Base-by-base conservation (phyloP, 352 stramenopile genomes). In the Phytophthora pinifolia region DNA sequence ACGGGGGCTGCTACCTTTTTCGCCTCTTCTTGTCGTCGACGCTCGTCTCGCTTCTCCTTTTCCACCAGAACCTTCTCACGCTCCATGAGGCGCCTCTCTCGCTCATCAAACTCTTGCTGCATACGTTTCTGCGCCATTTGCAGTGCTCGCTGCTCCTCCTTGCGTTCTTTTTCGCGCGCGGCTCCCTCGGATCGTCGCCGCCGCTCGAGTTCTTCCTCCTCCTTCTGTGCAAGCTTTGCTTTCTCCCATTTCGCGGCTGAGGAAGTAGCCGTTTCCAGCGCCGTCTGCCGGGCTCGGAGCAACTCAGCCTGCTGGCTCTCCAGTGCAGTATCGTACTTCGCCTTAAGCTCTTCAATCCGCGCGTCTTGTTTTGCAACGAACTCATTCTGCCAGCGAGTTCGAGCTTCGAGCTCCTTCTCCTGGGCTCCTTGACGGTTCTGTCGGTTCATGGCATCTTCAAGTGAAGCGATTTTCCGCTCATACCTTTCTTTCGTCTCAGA, bases 341-440 rank as follows among this genome's bases (percentile, higher is more conserved):
- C 62, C 30, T 89, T 91, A 1, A 91, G 46, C 9, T 76, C 56
- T 22, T 91, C 74, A 10, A 91, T 81, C 1, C 75, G 54, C 1
- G 78, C 76, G n/a, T 91, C 81, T 65, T 91, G 81, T 35, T 84
- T 81, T 2, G 73, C 64, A 4, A 76, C 67, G 47, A 89, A 86
- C 2, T 89, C 76, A 22, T 86, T 88, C 30, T 91, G 74, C 81
- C 81, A 91, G 2, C 72, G 63, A 3, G 67, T 81, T 13, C 65
- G 74, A 39, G 72, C 74, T 22, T 91, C 78, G 0, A 86, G 42
- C 41, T 89, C 81, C 20, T 78, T 70, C 41, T 88, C 76, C 39
- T 79, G 74, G 0, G 67, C 57, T 9, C 52, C 70, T 53, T 89
- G 74, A 14, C 75, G 72, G n/a, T 48, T 72, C 25, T 84, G 74